Percentiles rank a stretch among this genome's conserved stretches.
phyloP scores from a whole-genome alignment of 2,329 filamentous ascomycete species.

The Diplocarpon mali region DNA sequence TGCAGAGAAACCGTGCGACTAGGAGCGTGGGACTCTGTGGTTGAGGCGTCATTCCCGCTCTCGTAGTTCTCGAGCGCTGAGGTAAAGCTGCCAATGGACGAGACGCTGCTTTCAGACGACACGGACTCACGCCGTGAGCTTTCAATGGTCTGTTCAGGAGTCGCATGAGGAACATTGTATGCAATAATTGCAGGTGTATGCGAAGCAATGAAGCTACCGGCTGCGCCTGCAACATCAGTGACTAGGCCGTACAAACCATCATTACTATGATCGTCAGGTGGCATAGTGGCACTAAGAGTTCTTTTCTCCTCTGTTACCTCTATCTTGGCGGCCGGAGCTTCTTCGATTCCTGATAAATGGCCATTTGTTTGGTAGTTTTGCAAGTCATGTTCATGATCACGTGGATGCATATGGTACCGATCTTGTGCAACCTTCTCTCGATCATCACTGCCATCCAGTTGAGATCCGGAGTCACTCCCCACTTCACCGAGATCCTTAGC shows the following conservation, averaged over 20 bases:
- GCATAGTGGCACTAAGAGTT: not conserved
- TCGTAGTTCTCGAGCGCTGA: conserved; percentile 31
- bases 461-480: conserved; percentile 17
- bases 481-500: conserved; percentile 27
- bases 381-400: conserved; percentile 23
- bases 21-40: conserved; percentile 19
- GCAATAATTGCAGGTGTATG: conserved; percentile 21
- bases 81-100: conserved; percentile 38
- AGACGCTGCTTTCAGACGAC: conserved; percentile 30
- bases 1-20: conserved; percentile 27
- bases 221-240: conserved; percentile 39
- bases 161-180: conserved; percentile 23
- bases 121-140: conserved; percentile 14
- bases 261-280: conserved; percentile 15
- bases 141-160: conserved; percentile 10
- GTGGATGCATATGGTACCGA: conserved; percentile 12
- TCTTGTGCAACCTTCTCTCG: conserved; percentile 15
- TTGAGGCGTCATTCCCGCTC: conserved; percentile 15
- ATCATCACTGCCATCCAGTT: conserved; percentile 1
- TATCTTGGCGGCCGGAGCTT: conserved; percentile 5
- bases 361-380: conserved; percentile 26
- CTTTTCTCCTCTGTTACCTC: not conserved
- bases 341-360: conserved; percentile 21
- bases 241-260: conserved; percentile 46
- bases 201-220: conserved; percentile 36